Percentiles rank a stretch among this genome's conserved stretches.
These are phyloP conservation scores for Fusarium sp. DNA, from an alignment of 2,329 filamentous ascomycete species.

Conservation along the genomic window DNA sequence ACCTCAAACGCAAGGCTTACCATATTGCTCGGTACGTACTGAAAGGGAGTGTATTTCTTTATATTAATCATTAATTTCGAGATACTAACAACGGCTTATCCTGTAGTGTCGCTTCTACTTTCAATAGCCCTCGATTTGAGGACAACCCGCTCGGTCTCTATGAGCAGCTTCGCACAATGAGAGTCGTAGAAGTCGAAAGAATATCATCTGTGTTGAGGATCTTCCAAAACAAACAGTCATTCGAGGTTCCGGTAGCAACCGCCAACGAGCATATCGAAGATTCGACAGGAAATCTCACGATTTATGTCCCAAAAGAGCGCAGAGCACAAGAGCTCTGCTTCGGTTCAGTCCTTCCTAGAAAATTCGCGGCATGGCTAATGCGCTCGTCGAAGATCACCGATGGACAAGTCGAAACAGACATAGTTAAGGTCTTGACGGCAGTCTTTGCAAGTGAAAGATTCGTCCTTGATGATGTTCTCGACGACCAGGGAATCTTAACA, in stretches of 20 bases:
- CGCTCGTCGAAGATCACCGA: fast-evolving
- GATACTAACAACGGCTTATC: not conserved
- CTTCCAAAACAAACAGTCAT: not conserved
- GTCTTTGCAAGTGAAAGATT: not conserved
- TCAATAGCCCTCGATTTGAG: not conserved
- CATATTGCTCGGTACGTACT: slow-evolving; percentile 15
- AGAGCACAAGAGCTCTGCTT: not conserved
- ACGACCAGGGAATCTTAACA: not conserved
- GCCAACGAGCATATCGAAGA: not conserved
- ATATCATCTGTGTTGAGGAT: not conserved
- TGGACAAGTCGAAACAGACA: not conserved
- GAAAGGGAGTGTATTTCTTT: not conserved
- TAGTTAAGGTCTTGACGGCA: not conserved
- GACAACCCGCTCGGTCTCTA: not conserved
- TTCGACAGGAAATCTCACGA: not conserved
- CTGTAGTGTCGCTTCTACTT: not conserved
- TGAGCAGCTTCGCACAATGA: not conserved
- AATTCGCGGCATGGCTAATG: not conserved
- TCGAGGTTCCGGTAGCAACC: not conserved
- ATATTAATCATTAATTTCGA: too few species aligned
- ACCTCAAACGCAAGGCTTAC: slow-evolving; percentile 23
- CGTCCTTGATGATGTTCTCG: not conserved
- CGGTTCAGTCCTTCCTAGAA: not conserved
- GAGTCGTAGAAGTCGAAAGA: not conserved
- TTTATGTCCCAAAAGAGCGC: not conserved